Conservation (phyloP, 176 grass and related monocot genomes). For the Oryza coarctata region DNA sequence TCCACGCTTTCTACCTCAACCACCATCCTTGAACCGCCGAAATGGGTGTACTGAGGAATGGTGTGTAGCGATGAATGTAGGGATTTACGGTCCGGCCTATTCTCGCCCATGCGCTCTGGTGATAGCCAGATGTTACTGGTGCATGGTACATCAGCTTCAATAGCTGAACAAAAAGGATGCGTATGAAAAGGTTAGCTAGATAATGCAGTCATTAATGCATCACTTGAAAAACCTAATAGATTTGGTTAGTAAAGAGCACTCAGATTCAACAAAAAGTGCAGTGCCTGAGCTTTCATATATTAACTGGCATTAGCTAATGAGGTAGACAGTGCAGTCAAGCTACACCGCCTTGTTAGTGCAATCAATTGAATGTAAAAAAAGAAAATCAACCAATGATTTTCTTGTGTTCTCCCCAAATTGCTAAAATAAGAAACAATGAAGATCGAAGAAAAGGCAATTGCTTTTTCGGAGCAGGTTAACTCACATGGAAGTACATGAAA, state of each 20-base stretch:
- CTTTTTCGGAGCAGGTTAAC: constrained; percentile 36
- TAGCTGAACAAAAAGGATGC: constrained; percentile 52
- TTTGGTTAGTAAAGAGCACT: neutral
- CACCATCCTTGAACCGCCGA: constrained; percentile 86
- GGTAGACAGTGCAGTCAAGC: neutral
- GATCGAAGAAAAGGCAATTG: neutral
- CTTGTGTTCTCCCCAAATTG: neutral
- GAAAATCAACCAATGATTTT: neutral
- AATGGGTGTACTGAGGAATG: constrained; percentile 72
- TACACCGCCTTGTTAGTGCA: neutral
- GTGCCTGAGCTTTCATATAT: neutral
- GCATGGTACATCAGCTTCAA: constrained; percentile 92
- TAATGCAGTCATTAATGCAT: constrained; percentile 11
- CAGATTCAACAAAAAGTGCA: neutral
- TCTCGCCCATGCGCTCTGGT: constrained; percentile 78
- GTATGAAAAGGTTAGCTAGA: neutral
- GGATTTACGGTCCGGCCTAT: constrained; percentile 67
- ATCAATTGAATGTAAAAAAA: neutral
- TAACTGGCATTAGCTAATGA: too few species aligned
- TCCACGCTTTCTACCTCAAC: constrained; percentile 56
- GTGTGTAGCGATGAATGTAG: constrained; percentile 58
- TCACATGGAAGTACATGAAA: constrained; percentile 94
- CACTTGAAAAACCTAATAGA: constrained; percentile 3
- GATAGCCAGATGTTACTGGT: constrained; percentile 68
- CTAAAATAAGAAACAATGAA: constrained; percentile 10